These are phyloP conservation scores for Talaromyces sp. DNA, from an alignment of 2,329 filamentous ascomycete species.

Conservation along the genomic window DNA sequence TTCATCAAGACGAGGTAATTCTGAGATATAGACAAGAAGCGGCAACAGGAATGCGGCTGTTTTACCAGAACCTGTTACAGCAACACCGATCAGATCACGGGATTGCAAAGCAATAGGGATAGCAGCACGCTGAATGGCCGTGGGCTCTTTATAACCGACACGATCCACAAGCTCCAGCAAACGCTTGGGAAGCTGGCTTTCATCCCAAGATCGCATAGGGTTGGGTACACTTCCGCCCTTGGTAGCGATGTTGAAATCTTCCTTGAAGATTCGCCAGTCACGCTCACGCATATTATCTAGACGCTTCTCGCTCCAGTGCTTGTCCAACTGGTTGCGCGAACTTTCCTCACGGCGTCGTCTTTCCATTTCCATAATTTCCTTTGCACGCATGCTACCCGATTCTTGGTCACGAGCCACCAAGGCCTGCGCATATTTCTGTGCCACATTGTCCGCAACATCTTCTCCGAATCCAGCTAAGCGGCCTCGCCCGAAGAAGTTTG, in stretches of 20 bases:
- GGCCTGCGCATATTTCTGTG: slow-evolving; percentile 64
- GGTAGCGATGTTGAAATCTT: slow-evolving; percentile 94
- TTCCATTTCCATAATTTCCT: slow-evolving; percentile 83
- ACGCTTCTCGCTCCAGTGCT: slow-evolving; percentile 94
- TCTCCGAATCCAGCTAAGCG: slow-evolving; percentile 68
- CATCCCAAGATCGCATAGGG: slow-evolving; percentile 92
- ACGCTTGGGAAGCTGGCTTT: slow-evolving; percentile 76
- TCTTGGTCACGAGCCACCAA: slow-evolving; percentile 75
- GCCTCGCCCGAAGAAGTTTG: slow-evolving; percentile 70
- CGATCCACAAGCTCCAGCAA: slow-evolving; percentile 79
- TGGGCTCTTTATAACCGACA: slow-evolving; percentile 90
- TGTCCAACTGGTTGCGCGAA: slow-evolving; percentile 74
- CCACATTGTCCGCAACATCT: slow-evolving; percentile 55
- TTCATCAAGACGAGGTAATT: slow-evolving; percentile 82
- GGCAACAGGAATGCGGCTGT: slow-evolving; percentile 94
- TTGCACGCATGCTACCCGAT: slow-evolving; percentile 73
- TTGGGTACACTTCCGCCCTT: slow-evolving; percentile 92
- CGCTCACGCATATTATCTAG: slow-evolving; percentile 93
- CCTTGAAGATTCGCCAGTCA: slow-evolving; percentile 99
- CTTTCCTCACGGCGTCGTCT: slow-evolving; percentile 73
- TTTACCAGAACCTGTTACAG: slow-evolving; percentile 97
- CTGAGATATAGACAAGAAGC: slow-evolving; percentile 89
- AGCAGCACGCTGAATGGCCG: slow-evolving; percentile 87
- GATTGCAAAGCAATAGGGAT: slow-evolving; percentile 94
- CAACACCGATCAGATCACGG: slow-evolving; percentile 95